Percentiles rank a stretch among this genome's conserved stretches.
Conservation (phyloP, 441 rosid genomes). For the Populus tomentosa region DNA sequence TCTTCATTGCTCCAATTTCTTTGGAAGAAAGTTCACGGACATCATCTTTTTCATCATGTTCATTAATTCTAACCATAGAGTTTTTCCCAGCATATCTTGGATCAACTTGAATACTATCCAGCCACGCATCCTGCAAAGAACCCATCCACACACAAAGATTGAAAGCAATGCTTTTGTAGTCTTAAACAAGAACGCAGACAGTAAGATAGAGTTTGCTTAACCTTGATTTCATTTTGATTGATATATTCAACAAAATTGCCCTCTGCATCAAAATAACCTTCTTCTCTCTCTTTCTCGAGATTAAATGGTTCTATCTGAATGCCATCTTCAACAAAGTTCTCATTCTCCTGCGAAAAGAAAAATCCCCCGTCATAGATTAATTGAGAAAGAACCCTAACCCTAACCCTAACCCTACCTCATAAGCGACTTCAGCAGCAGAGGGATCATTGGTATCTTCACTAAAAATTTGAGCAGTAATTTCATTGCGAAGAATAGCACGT, state of each 20-base stretch:
- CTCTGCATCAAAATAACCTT: conserved; percentile 86
- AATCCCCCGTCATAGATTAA: conserved; percentile 23
- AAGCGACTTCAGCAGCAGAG: conserved; percentile 56
- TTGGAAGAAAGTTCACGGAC: conserved; percentile 58
- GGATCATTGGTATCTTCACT: conserved; percentile 39
- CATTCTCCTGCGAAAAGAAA: conserved; percentile 60
- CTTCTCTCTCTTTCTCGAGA: conserved; percentile 87
- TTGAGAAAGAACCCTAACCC: background rate
- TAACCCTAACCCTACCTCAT: conserved; percentile 42
- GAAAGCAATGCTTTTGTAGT: background rate
- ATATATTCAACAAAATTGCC: conserved; percentile 95
- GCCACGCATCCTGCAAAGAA: conserved; percentile 89
- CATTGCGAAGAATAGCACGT: conserved; percentile 65
- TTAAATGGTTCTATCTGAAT: conserved; percentile 91
- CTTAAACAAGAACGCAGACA: background rate
- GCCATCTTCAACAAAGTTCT: conserved; percentile 77
- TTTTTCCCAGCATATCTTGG: conserved; percentile 47
- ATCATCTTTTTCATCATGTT: conserved; percentile 31
- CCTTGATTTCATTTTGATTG: conserved; percentile 71
- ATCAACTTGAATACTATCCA: conserved; percentile 69
- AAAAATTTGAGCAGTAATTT: conserved; percentile 50
- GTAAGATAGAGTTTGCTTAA: conserved; percentile 12
- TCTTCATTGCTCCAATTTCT: conserved; percentile 64
- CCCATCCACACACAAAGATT: background rate
- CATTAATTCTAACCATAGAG: conserved; percentile 24